Percentiles rank a stretch among this genome's conserved stretches.
Conservation (phyloP, 306 rosid species). For the Abrus pulchellus region DNA sequence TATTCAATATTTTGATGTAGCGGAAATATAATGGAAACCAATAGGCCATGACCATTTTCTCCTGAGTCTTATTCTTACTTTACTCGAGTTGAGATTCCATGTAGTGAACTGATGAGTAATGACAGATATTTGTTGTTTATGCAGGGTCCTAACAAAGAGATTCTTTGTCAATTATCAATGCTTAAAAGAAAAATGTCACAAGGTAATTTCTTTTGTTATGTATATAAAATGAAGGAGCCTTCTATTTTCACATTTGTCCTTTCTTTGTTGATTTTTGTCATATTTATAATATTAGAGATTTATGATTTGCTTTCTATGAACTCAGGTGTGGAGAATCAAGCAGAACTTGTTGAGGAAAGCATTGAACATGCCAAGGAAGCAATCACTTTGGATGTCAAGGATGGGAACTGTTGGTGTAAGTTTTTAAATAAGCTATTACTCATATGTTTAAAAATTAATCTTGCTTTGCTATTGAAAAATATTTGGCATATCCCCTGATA, state of each 20-base stretch:
- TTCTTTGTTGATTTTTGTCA: slow-evolving; percentile 27
- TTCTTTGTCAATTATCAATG: slow-evolving; percentile 94
- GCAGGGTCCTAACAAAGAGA: slow-evolving; percentile 84
- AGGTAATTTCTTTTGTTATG: slow-evolving; percentile 57
- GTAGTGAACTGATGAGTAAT: slow-evolving; percentile 38
- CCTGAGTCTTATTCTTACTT: slow-evolving; percentile 24
- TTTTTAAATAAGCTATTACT: slow-evolving; percentile 33
- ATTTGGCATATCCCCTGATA: slow-evolving; percentile 14
- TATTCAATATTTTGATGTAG: slow-evolving; percentile 28
- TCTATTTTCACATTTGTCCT: not conserved
- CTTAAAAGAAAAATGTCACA: slow-evolving; percentile 94
- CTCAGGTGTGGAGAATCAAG: slow-evolving; percentile 83
- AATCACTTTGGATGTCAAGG: slow-evolving; percentile 90
- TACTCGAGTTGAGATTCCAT: slow-evolving; percentile 29
- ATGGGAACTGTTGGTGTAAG: slow-evolving; percentile 98
- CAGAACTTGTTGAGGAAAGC: slow-evolving; percentile 94
- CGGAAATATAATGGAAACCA: not conserved
- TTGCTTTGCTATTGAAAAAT: slow-evolving; percentile 8
- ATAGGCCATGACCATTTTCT: slow-evolving; percentile 27
- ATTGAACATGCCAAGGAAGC: slow-evolving; percentile 93
- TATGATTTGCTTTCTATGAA: slow-evolving; percentile 32
- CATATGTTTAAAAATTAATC: slow-evolving; percentile 4
- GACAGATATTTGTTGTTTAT: slow-evolving; percentile 38
- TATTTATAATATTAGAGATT: slow-evolving; percentile 22
- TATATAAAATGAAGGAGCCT: slow-evolving; percentile 13